These are phyloP conservation scores for Cercospora janseana DNA, from an alignment of 2,329 filamentous ascomycete genomes.

Conservation along the genomic window DNA sequence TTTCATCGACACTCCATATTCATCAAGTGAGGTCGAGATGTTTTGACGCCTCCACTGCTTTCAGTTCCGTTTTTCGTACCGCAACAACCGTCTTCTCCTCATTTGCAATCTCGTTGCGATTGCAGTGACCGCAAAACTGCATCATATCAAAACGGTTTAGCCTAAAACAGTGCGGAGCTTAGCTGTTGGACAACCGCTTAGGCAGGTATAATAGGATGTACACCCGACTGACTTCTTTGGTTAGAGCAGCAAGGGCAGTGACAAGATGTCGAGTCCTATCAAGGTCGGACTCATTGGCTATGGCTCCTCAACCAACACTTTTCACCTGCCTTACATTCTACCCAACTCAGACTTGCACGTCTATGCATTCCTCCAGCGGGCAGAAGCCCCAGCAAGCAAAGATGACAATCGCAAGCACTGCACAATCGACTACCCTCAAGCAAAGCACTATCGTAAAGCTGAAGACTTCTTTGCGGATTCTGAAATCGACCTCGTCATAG, in stretches of 20 bases:
- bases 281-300: constrained; percentile 54
- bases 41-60: not conserved
- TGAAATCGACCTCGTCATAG: constrained; percentile 39
- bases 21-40: not conserved
- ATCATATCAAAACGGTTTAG: constrained; percentile 11
- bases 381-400: constrained; percentile 39
- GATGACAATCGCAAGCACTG: constrained; percentile 45
- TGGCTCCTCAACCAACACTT: constrained; percentile 50
- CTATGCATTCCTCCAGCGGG: constrained; percentile 51
- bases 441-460: constrained; percentile 38
- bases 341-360: constrained; percentile 49
- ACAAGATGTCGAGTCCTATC: constrained; percentile 35
- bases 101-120: not conserved
- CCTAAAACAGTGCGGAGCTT: constrained; percentile 12
- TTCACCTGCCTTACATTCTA: constrained; percentile 53
- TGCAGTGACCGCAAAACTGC: not conserved
- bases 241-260: not conserved
- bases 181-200: constrained; percentile 4
- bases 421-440: constrained; percentile 49
- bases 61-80: no score
- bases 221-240: not conserved
- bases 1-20: not conserved
- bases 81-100: not conserved
- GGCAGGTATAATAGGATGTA: constrained; percentile 5
- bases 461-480: constrained; percentile 39